Conservation (phyloP, 768 basidiomycete genomes). For the Lentinula raphanica region DNA sequence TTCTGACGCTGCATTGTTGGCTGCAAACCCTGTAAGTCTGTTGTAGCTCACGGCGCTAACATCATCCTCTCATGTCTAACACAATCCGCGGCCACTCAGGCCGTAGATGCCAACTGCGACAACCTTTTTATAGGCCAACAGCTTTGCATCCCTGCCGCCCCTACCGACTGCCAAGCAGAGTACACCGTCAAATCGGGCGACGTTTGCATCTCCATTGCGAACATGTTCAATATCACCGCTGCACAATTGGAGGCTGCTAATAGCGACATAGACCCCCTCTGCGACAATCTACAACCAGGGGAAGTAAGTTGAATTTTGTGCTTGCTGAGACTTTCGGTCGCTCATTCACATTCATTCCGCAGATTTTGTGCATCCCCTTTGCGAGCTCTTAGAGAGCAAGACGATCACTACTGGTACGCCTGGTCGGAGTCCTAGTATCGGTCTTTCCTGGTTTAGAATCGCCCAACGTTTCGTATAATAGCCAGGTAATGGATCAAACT, state of each 20-base stretch:
- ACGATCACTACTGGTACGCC: too few relatives aligned
- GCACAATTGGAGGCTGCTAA: constrained; percentile 3
- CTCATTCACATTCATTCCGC: too few relatives aligned
- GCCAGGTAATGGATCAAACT: too few relatives aligned
- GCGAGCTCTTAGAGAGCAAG: background rate
- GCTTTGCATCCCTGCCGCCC: background rate
- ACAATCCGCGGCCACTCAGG: background rate
- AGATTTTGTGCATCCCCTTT: background rate
- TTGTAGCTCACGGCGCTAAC: background rate
- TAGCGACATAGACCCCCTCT: background rate
- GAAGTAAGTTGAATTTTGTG: background rate
- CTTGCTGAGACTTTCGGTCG: too few relatives aligned
- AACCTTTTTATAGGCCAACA: background rate
- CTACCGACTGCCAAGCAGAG: background rate
- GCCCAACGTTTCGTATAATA: too few relatives aligned
- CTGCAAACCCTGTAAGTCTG: background rate
- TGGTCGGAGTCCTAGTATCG: too few relatives aligned
- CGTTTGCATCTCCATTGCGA: constrained; percentile 2
- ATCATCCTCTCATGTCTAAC: background rate
- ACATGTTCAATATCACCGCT: background rate
- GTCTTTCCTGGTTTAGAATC: too few relatives aligned
- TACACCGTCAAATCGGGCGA: background rate
- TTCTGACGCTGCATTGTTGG: background rate
- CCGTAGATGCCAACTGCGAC: background rate
- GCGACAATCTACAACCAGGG: background rate